Conservation (phyloP, 805 yeast species). For the Suhomyces vadensis region DNA sequence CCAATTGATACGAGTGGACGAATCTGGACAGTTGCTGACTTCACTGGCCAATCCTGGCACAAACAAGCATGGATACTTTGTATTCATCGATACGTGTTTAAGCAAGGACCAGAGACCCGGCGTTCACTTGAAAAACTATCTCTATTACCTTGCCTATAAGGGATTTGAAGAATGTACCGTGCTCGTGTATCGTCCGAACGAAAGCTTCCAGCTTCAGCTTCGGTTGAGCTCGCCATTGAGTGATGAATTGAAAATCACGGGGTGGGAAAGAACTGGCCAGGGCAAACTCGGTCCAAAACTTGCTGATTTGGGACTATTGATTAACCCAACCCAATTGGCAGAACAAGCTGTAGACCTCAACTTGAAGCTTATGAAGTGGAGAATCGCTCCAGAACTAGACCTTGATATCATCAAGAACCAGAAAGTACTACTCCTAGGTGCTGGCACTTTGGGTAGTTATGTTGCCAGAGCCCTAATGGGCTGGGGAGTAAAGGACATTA, state of each 20-base stretch:
- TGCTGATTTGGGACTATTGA: slow-evolving; percentile 77
- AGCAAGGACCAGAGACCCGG: slow-evolving; percentile 40
- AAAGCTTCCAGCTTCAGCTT: slow-evolving; percentile 30
- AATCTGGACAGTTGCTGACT: not conserved
- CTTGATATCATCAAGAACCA: slow-evolving; percentile 61
- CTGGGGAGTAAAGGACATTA: slow-evolving; percentile 88
- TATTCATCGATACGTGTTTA: slow-evolving; percentile 35
- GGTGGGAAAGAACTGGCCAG: slow-evolving; percentile 85
- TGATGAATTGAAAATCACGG: slow-evolving; percentile 49
- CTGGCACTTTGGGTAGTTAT: slow-evolving; percentile 95
- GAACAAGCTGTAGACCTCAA: slow-evolving; percentile 92
- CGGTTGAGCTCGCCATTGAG: slow-evolving; percentile 18
- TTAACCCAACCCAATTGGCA: slow-evolving; percentile 80
- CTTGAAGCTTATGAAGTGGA: slow-evolving; percentile 93
- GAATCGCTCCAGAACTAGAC: slow-evolving; percentile 81
- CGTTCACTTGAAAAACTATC: slow-evolving; percentile 57
- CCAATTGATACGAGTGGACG: not conserved
- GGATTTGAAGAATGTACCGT: slow-evolving; percentile 24
- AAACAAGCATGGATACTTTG: slow-evolving; percentile 18
- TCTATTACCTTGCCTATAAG: slow-evolving; percentile 44
- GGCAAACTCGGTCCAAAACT: slow-evolving; percentile 79
- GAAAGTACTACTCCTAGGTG: slow-evolving; percentile 80
- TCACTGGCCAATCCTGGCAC: not conserved
- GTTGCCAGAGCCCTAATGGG: slow-evolving; percentile 84
- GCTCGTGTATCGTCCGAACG: slow-evolving; percentile 25